Evolutionary conservation across 176 grass and related monocot species (phyloP).

Genomic region (Olyra latifolia): DNA sequence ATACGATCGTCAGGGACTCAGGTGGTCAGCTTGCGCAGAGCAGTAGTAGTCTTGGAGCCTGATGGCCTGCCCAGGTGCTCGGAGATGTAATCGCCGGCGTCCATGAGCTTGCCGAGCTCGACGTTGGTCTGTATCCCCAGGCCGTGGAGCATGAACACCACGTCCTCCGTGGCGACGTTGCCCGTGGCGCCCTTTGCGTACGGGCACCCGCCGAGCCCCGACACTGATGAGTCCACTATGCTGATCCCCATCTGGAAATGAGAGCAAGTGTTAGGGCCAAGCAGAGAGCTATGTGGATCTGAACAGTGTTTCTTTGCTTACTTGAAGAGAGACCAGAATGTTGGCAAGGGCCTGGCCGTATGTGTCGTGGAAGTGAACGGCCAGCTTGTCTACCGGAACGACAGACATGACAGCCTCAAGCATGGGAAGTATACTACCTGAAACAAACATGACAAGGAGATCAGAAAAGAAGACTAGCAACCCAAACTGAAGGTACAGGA

Average conservation of each 20-base stretch:
- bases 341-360: conserved; percentile 89
- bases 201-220: conserved; percentile 85
- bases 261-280: background rate
- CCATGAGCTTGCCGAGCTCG: conserved; percentile 74
- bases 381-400: conserved; percentile 74
- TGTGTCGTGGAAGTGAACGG: conserved; percentile 92
- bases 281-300: background rate
- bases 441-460: conserved; percentile 5
- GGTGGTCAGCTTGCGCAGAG: conserved; percentile 48
- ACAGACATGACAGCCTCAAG: conserved; percentile 71
- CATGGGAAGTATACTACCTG: conserved; percentile 80
- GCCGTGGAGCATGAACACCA: conserved; percentile 91
- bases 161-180: conserved; percentile 85
- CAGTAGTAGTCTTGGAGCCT: conserved; percentile 69
- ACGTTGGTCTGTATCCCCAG: conserved; percentile 79
- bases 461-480: background rate
- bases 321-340: conserved; percentile 80
- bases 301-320: conserved; percentile 47
- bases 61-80: conserved; percentile 65
- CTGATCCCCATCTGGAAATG: conserved; percentile 69
- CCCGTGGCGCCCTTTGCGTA: conserved; percentile 83
- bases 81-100: conserved; percentile 82
- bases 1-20: conserved; percentile 16
- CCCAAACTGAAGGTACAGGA: background rate
- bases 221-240: conserved; percentile 73